A percentile compares a stretch with the other conserved stretches of the same genome.
These are phyloP conservation scores for Russula compacta DNA, from an alignment of 768 basidiomycete genomes.

Conservation along the genomic window DNA sequence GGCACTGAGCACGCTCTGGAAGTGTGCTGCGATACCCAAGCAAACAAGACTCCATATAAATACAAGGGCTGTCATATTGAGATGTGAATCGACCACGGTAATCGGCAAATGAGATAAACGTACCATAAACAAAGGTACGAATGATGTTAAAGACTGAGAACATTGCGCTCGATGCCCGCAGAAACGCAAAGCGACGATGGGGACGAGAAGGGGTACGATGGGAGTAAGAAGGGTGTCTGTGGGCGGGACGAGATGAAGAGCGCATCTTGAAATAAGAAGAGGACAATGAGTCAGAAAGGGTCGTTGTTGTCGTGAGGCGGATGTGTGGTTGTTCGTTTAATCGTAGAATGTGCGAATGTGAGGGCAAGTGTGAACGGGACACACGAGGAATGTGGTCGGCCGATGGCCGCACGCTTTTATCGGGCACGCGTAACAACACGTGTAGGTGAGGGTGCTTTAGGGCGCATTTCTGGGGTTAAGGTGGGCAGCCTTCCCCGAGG, in stretches of 20 bases:
- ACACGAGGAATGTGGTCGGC: constrained; percentile 18
- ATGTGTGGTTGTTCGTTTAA: constrained; percentile 9
- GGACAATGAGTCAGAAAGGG: constrained; percentile 24
- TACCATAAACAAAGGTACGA: constrained; percentile 60
- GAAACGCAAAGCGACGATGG: constrained; percentile 6
- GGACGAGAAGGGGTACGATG: constrained; percentile 9
- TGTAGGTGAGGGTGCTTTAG: not conserved
- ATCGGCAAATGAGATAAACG: constrained; percentile 21
- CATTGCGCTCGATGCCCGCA: constrained; percentile 36
- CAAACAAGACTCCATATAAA: constrained; percentile 71
- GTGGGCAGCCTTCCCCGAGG: not conserved
- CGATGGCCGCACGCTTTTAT: constrained; percentile 15
- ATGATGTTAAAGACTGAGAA: constrained; percentile 64
- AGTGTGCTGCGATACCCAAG: constrained; percentile 70
- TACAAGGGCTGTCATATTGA: constrained; percentile 41
- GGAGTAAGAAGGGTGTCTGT: constrained; percentile 22
- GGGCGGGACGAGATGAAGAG: constrained; percentile 21
- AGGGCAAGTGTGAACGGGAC: constrained; percentile 1
- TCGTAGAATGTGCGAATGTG: constrained; percentile 10
- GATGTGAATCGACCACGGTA: not conserved
- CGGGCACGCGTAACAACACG: constrained; percentile 7
- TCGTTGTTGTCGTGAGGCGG: constrained; percentile 27
- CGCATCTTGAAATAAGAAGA: constrained; percentile 27
- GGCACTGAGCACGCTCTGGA: constrained; percentile 58
- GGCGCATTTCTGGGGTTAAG: not conserved